Evolutionary conservation across 2,329 filamentous ascomycete species (phyloP).

Genomic region (Acephala macrosclerotiorum): DNA sequence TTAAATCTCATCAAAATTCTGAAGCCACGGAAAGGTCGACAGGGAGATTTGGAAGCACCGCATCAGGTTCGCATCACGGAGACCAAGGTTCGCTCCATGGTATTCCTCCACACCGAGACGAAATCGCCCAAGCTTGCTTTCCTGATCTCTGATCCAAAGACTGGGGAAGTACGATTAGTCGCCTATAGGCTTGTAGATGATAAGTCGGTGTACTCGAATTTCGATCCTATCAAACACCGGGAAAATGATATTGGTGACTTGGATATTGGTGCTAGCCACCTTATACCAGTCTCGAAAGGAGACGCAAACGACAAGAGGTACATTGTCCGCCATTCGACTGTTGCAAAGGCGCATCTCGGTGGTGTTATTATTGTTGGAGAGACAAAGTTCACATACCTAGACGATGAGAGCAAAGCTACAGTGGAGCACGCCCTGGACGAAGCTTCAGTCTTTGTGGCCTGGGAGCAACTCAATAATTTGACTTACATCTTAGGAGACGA

Average conservation of each 20-base stretch:
- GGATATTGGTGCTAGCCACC: conserved; percentile 63
- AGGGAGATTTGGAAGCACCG: conserved; percentile 66
- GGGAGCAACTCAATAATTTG: conserved; percentile 83
- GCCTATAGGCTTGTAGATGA: conserved; percentile 68
- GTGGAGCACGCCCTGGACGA: conserved; percentile 72
- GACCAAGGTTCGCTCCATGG: conserved; percentile 69
- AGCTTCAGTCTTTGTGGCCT: conserved; percentile 88
- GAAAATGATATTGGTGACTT: conserved; percentile 60
- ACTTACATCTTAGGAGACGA: conserved; percentile 92
- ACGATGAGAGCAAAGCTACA: conserved; percentile 74
- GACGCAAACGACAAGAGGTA: conserved; percentile 66
- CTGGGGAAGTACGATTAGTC: conserved; percentile 62
- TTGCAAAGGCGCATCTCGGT: conserved; percentile 65
- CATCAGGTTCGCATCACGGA: conserved; percentile 70
- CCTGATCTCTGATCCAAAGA: conserved; percentile 68
- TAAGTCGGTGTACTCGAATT: conserved; percentile 59
- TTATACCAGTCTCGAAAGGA: conserved; percentile 68
- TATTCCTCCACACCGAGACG: conserved; percentile 66
- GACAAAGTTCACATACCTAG: conserved; percentile 84
- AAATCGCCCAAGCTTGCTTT: conserved; percentile 68
- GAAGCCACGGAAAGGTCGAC: conserved; percentile 58
- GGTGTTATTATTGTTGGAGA: conserved; percentile 80
- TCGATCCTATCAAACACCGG: conserved; percentile 62
- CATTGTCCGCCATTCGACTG: conserved; percentile 58
- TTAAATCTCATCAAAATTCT: conserved; percentile 69